These are phyloP conservation scores for Trametes coccinea DNA, from an alignment of 768 basidiomycete species.

Conservation along the genomic window DNA sequence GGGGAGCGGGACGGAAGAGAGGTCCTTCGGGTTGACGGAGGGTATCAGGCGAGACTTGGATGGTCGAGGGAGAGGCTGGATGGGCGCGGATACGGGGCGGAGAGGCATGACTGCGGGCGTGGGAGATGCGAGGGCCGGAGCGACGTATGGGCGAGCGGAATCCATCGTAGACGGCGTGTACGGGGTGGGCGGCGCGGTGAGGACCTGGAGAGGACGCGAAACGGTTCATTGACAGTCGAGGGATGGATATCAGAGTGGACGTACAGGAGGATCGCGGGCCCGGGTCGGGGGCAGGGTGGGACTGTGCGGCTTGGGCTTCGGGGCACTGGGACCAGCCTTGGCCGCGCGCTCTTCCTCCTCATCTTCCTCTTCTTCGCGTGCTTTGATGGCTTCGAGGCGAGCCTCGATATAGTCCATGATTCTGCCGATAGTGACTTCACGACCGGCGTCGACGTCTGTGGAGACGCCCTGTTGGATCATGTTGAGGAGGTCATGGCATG, in stretches of 20 bases:
- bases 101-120: constrained; percentile 23
- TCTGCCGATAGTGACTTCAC: constrained; percentile 72
- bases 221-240: neutral
- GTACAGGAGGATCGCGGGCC: constrained; percentile 6
- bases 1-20: constrained; percentile 26
- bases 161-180: constrained; percentile 30
- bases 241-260: neutral
- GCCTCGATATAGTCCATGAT: constrained; percentile 89
- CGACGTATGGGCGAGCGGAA: constrained; percentile 11
- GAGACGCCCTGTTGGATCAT: constrained; percentile 87
- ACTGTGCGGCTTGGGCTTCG: constrained; percentile 14
- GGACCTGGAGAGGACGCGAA: constrained; percentile 28
- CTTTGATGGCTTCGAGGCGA: constrained; percentile 70
- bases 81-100: constrained; percentile 15
- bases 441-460: constrained; percentile 46
- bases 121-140: constrained; percentile 20
- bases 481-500: constrained; percentile 76
- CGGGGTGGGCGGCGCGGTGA: constrained; percentile 27
- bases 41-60: constrained; percentile 33
- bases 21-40: constrained; percentile 31
- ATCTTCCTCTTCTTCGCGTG: constrained; percentile 78
- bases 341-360: constrained; percentile 72
- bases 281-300: constrained; percentile 11
- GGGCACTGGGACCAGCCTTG: constrained; percentile 23
- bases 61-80: constrained; percentile 22